phyloP scores from a whole-genome alignment of 2,329 filamentous ascomycete genomes.

The Aaosphaeria pasadenensis region DNA sequence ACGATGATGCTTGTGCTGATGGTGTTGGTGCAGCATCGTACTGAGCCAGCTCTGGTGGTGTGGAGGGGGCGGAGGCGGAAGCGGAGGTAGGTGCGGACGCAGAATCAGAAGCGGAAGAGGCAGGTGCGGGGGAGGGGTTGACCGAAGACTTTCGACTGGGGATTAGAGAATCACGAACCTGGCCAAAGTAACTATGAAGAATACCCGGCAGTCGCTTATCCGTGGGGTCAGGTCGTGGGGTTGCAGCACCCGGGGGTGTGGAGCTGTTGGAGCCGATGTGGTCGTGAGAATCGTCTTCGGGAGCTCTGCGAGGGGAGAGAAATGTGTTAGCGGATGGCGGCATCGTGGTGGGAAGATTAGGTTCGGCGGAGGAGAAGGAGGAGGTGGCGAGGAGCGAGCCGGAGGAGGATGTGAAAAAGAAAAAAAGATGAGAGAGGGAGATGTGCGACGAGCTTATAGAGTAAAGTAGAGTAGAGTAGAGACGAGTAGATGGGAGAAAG shows the following conservation, averaged over 20 bases:
- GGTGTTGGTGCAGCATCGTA: neutral
- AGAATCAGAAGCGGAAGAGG: slow-evolving; percentile 14
- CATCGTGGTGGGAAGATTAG: slow-evolving; percentile 1
- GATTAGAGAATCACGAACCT: slow-evolving; percentile 82
- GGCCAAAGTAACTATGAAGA: slow-evolving; percentile 92
- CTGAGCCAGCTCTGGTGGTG: slow-evolving; percentile 8
- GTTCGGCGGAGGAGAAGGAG: neutral
- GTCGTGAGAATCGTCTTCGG: slow-evolving; percentile 69
- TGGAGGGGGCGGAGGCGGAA: neutral
- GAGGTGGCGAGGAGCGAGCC: neutral
- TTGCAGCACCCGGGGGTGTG: slow-evolving; percentile 86
- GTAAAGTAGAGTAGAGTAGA: too few relatives aligned
- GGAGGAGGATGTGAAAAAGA: slow-evolving; percentile 1
- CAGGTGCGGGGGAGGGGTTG: slow-evolving; percentile 36
- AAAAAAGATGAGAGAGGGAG: too few relatives aligned
- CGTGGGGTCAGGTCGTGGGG: slow-evolving; percentile 86
- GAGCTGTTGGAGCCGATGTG: slow-evolving; percentile 78
- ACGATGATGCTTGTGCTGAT: too few relatives aligned
- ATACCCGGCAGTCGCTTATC: slow-evolving; percentile 96
- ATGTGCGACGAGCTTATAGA: too few relatives aligned
- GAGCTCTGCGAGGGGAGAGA: slow-evolving; percentile 37
- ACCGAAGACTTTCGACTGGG: slow-evolving; percentile 39
- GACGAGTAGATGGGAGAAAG: too few relatives aligned
- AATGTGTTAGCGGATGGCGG: slow-evolving; percentile 33
- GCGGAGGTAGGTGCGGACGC: slow-evolving; percentile 14